These are phyloP conservation scores for Imleria badia DNA, from an alignment of 768 basidiomycete species.

Conservation along the genomic window DNA sequence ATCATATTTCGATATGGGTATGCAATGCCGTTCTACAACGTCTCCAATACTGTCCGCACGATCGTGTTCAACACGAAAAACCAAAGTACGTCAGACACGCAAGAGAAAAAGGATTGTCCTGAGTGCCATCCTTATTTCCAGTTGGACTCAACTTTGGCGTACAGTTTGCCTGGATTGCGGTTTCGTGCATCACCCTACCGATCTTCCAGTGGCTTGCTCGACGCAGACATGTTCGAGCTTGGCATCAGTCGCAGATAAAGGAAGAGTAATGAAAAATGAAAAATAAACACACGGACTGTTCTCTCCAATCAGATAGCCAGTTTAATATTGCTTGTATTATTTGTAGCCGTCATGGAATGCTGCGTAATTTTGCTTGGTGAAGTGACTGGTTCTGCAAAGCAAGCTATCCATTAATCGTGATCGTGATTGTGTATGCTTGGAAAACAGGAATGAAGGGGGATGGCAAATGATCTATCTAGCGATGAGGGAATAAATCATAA, in stretches of 20 bases:
- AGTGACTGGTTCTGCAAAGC: neutral
- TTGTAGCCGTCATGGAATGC: neutral
- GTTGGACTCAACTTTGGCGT: slow-evolving; percentile 66
- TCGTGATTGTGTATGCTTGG: slow-evolving; percentile 15
- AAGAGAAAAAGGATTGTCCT: neutral
- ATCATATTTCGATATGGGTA: slow-evolving; percentile 64
- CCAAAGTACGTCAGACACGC: slow-evolving; percentile 40
- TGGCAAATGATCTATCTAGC: slow-evolving; percentile 23
- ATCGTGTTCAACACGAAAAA: slow-evolving; percentile 69
- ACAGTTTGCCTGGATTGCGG: slow-evolving; percentile 51
- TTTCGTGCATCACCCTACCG: slow-evolving; percentile 55
- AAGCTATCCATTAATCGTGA: slow-evolving; percentile 13
- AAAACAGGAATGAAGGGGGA: slow-evolving; percentile 29
- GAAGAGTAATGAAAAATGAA: neutral
- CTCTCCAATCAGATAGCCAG: neutral
- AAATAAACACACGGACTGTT: neutral
- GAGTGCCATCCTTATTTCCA: slow-evolving; percentile 21
- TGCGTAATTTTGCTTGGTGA: neutral
- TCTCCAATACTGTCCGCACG: slow-evolving; percentile 57
- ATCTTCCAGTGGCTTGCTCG: slow-evolving; percentile 47
- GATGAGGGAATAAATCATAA: slow-evolving; percentile 17
- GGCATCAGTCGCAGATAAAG: slow-evolving; percentile 17
- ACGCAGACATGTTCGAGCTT: slow-evolving; percentile 24
- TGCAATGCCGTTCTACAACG: slow-evolving; percentile 71
- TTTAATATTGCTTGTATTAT: neutral